phyloP scores from a whole-genome alignment of 352 stramenopile genomes.

The Phytopythium ostracodes region DNA sequence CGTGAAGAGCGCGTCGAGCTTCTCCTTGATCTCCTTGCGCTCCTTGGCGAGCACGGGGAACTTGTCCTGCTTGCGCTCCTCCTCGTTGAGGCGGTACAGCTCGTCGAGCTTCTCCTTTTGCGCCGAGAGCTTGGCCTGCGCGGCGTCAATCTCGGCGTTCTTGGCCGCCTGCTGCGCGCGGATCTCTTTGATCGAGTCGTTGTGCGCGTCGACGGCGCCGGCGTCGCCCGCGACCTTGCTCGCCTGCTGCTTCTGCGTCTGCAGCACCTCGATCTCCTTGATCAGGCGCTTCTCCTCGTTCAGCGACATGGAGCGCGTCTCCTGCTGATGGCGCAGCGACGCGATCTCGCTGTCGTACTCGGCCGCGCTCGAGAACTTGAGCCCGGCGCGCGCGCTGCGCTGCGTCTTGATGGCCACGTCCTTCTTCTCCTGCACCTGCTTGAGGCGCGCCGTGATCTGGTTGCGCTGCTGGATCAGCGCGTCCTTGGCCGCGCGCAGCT shows the following conservation, averaged over 20 bases:
- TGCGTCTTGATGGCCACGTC: conserved; percentile 70
- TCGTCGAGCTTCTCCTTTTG: conserved; percentile 88
- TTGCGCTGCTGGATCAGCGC: conserved; percentile 85
- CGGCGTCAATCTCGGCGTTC: conserved; percentile 92
- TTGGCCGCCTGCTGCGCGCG: conserved; percentile 81
- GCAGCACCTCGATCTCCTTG: conserved; percentile 94
- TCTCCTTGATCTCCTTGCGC: conserved; percentile 88
- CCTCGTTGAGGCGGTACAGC: conserved; percentile 86
- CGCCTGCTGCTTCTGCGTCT: conserved; percentile 89
- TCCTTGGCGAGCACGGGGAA: conserved; percentile 83
- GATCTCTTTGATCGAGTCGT: conserved; percentile 76
- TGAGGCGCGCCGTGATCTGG: conserved; percentile 76
- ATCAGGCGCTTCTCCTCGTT: conserved; percentile 97
- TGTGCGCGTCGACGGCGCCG: conserved; percentile 75
- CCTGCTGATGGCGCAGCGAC: conserved; percentile 87
- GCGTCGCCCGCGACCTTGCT: conserved; percentile 80
- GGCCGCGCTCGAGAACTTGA: conserved; percentile 86
- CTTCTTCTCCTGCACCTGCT: conserved; percentile 80
- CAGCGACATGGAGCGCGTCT: conserved; percentile 95
- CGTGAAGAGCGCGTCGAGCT: conserved; percentile 89
- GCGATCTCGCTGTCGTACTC: conserved; percentile 93
- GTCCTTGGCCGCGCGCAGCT: conserved; percentile 81
- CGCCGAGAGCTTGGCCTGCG: conserved; percentile 91
- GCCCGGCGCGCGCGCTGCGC: conserved; percentile 44
- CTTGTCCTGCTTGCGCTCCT: conserved; percentile 85